phyloP scores from a whole-genome alignment of 2,329 filamentous ascomycete genomes.

The Orbilia javanica region DNA sequence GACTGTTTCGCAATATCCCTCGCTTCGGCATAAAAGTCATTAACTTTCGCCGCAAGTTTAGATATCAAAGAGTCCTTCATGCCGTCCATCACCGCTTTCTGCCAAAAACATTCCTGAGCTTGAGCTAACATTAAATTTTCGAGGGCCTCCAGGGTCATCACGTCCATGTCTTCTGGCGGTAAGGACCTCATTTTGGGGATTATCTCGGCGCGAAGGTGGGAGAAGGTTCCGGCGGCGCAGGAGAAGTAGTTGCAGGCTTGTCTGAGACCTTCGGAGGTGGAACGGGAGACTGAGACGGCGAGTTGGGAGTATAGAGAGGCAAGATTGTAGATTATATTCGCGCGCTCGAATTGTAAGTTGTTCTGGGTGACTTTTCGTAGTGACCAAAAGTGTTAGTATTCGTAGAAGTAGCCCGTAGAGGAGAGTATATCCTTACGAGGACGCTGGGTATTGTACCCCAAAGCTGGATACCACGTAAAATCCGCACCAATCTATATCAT shows the following conservation, averaged over 20 bases:
- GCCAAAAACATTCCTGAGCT: slow-evolving; percentile 97
- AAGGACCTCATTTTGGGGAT: slow-evolving; percentile 85
- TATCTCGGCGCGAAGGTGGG: slow-evolving; percentile 79
- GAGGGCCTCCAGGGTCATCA: slow-evolving; percentile 84
- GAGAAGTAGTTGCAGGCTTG: slow-evolving; percentile 90
- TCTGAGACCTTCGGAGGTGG: slow-evolving; percentile 83
- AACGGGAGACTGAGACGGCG: slow-evolving; percentile 80
- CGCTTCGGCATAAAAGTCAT: slow-evolving; percentile 87
- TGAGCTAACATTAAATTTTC: slow-evolving; percentile 88
- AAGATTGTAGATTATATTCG: slow-evolving; percentile 93
- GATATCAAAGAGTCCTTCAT: slow-evolving; percentile 94
- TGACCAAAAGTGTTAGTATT: neutral
- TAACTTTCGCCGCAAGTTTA: slow-evolving; percentile 89
- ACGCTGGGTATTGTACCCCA: slow-evolving; percentile 87
- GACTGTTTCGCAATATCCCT: slow-evolving; percentile 89
- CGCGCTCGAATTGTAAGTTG: slow-evolving; percentile 82
- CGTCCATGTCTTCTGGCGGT: slow-evolving; percentile 96
- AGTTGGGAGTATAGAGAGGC: slow-evolving; percentile 94
- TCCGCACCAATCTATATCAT: slow-evolving; percentile 82
- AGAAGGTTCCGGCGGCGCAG: slow-evolving; percentile 84
- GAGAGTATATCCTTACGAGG: slow-evolving; percentile 67
- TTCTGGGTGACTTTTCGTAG: slow-evolving; percentile 70
- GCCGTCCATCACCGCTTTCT: slow-evolving; percentile 92
- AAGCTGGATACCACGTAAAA: slow-evolving; percentile 93
- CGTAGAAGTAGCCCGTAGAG: neutral